Percentiles rank a stretch among this genome's conserved stretches.
These are phyloP conservation scores for Coprinopsis sp. DNA, from an alignment of 768 basidiomycete genomes.

Conservation along the genomic window DNA sequence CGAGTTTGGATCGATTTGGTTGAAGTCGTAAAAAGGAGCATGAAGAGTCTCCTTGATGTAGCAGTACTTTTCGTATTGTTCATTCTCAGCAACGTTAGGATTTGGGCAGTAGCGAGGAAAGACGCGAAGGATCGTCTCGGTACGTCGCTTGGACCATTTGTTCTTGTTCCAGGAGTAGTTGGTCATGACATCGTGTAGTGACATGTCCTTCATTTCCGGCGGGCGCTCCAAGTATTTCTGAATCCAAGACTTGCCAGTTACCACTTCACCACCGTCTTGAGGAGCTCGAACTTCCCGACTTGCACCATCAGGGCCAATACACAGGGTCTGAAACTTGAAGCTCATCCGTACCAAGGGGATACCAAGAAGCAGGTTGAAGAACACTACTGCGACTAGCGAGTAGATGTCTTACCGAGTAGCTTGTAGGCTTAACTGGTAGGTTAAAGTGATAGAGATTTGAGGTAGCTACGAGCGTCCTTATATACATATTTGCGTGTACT, in stretches of 20 bases:
- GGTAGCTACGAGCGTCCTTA: too few species aligned
- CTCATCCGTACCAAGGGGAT: conserved; percentile 16
- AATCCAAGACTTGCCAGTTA: conserved; percentile 3
- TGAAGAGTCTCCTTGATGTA: conserved; percentile 14
- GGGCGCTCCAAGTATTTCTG: conserved; percentile 2
- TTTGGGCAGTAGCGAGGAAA: conserved; percentile 15
- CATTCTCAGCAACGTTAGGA: conserved; percentile 14
- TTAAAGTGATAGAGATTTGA: too few species aligned
- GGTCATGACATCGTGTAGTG: conserved; percentile 3
- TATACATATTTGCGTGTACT: too few species aligned
- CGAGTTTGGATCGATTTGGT: neutral
- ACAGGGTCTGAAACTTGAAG: conserved; percentile 12
- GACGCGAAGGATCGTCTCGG: conserved; percentile 2
- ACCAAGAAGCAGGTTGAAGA: conserved; percentile 17
- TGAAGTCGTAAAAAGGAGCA: conserved; percentile 14
- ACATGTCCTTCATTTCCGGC: neutral
- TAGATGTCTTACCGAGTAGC: too few species aligned
- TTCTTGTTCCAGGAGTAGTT: conserved; percentile 2
- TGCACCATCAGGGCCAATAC: conserved; percentile 7
- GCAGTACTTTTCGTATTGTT: conserved; percentile 16
- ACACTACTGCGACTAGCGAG: too few species aligned
- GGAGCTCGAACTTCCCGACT: neutral
- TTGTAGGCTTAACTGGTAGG: too few species aligned
- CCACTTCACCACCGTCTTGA: neutral
- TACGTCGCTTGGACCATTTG: conserved; percentile 1